Evolutionary conservation across 2,329 filamentous ascomycete species (phyloP), one percentile per base, ranked within the genome.

Genomic region (Cladosporium halotolerans): DNA sequence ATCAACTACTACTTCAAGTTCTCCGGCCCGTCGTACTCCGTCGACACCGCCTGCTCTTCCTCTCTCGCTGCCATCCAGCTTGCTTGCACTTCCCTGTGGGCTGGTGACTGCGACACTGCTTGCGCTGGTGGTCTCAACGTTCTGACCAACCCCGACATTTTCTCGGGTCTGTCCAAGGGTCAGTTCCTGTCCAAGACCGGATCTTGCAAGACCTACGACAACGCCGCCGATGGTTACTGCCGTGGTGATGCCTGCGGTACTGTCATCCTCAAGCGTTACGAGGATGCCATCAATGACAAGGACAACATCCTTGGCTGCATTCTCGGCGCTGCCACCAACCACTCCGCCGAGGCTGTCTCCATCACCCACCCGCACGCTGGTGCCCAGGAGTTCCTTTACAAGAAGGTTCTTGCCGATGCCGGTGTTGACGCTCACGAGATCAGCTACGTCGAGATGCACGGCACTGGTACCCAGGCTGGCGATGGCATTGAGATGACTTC

Each of bases 381-480:
- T 11, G 85, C 86, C 0, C 89, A 95, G 68, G 82, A 86, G 10
- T 75, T 79, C 45, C 73, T 93, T 9, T 92, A 86, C 62, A 79
- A 80, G 53, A 76, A 81, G 38, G 83, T 93, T 28, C 76, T 93
- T 1, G 79, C 85, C 45, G 80, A 87, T 41, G 84, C 87, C 40
- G 84, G 85, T 55, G 79, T 93, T 18, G 84, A 91, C 63, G 85
- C 88, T 1, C 78, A 83, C 47, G 86, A 91, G 58, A 79, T 95
- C 45, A 83, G 83, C 68, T 95, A 92, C 63, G 84, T 95, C 8
- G 89, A 95, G 70, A 89, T 93, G 84, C 89, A 95, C 68, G 89
- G 88, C 11, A 95, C 89, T 2, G 89, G 89, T 32, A 95, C 88
- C 0, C 88, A 93, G 68, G 88, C 86, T 32, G 89, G 88, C 56